Conservation (phyloP, 495 filamentous ascomycete genomes). For the Penicillium egyptiacum region DNA sequence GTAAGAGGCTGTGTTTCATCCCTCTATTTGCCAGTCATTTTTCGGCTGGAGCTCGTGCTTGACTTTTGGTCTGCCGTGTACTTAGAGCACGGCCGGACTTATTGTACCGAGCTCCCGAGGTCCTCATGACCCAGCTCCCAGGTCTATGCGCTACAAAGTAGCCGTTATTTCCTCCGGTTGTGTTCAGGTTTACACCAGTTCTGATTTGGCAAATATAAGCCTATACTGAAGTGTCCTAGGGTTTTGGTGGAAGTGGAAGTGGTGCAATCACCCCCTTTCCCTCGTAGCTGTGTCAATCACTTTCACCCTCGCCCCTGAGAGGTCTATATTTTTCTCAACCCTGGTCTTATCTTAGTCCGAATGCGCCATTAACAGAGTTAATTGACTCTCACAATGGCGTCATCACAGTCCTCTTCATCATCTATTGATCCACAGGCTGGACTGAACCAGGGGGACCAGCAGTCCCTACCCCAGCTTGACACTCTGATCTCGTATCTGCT, state of each 20-base stretch:
- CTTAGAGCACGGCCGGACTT: not conserved
- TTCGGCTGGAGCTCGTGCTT: not conserved
- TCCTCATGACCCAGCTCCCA: not conserved
- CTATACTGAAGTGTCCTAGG: not conserved
- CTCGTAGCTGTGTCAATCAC: not conserved
- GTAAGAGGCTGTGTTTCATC: not conserved
- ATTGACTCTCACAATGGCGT: conserved; percentile 30
- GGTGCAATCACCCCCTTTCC: not conserved
- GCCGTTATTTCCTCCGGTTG: not conserved
- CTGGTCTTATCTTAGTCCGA: not conserved
- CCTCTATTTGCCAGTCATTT: not conserved
- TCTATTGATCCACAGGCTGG: conserved; percentile 22
- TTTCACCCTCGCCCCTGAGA: not conserved
- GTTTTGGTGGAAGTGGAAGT: not conserved
- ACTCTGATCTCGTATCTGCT: conserved; percentile 79
- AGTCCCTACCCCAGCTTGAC: conserved; percentile 54
- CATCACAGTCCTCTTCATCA: conserved; percentile 32
- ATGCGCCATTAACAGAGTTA: conserved; percentile 1
- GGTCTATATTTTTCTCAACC: not conserved
- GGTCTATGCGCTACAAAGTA: not conserved
- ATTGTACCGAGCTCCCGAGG: not conserved
- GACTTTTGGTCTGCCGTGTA: not conserved
- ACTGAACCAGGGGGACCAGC: conserved; percentile 15
- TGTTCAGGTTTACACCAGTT: not conserved
- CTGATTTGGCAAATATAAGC: not conserved